Conservation (phyloP, 2,329 filamentous ascomycete species). For the Penicillium janthinellum region DNA sequence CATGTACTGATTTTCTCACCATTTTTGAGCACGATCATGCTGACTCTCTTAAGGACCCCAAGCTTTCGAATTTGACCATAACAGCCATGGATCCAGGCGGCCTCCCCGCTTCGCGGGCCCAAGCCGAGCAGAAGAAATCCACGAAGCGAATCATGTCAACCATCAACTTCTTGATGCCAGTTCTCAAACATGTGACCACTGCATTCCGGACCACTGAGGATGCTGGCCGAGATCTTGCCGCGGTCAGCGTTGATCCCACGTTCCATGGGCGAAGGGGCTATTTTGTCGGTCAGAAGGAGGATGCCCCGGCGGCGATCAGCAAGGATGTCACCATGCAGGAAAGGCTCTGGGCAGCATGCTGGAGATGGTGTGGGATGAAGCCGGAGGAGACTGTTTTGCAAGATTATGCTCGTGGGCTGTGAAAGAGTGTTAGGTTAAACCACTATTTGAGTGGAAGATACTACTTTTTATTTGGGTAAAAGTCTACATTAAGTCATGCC, state of each 20-base stretch:
- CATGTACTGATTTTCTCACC: slow-evolving; percentile 14
- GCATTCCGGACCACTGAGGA: slow-evolving; percentile 20
- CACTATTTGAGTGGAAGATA: too few species aligned
- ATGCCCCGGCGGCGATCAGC: slow-evolving; percentile 6
- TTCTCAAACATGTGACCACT: slow-evolving; percentile 19
- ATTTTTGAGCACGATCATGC: not conserved
- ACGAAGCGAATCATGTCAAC: slow-evolving; percentile 8
- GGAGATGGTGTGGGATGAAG: slow-evolving; percentile 20
- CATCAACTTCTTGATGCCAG: slow-evolving; percentile 21
- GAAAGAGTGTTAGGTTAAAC: not conserved
- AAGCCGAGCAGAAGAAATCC: slow-evolving; percentile 17
- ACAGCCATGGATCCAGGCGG: slow-evolving; percentile 41
- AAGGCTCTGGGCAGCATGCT: slow-evolving; percentile 22
- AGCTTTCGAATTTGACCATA: slow-evolving; percentile 30
- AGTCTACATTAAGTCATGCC: too few species aligned
- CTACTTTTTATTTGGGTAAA: too few species aligned
- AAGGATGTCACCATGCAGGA: slow-evolving; percentile 8
- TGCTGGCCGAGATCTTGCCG: slow-evolving; percentile 21
- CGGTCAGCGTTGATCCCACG: slow-evolving; percentile 15
- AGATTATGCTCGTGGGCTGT: not conserved
- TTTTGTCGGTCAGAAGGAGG: slow-evolving; percentile 14
- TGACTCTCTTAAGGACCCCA: slow-evolving; percentile 23
- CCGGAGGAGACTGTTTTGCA: slow-evolving; percentile 6
- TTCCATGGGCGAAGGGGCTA: slow-evolving; percentile 22
- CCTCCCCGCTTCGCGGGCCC: slow-evolving; percentile 21